Evolutionary conservation across 129 eudicot genomes (phyloP).

Genomic region (Arctium minus): DNA sequence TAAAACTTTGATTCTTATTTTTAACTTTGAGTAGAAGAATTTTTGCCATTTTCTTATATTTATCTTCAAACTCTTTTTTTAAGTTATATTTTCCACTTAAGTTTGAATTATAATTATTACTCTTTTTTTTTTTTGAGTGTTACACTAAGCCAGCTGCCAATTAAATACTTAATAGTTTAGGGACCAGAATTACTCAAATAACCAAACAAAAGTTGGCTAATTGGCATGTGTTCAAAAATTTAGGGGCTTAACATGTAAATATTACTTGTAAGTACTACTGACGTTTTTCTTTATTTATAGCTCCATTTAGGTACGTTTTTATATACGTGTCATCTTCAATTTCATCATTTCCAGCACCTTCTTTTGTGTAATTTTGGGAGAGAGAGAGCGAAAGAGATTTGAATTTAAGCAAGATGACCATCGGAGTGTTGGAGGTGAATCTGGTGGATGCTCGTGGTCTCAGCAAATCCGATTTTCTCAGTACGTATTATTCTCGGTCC

Average conservation of each 20-base stretch:
- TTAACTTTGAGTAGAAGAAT: background rate
- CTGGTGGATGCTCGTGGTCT: conserved; percentile 61
- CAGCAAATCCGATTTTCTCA: conserved; percentile 43
- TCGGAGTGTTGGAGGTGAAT: conserved; percentile 66
- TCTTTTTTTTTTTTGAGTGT: too few relatives aligned
- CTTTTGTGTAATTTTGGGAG: background rate
- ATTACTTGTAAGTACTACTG: background rate
- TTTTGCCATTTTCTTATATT: background rate
- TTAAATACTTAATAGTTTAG: background rate
- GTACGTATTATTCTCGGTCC: conserved; percentile 28
- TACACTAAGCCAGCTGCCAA: background rate
- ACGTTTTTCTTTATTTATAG: background rate
- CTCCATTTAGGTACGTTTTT: conserved; percentile 1
- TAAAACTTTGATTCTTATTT: background rate
- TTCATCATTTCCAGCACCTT: background rate
- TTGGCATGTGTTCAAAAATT: background rate
- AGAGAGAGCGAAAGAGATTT: background rate
- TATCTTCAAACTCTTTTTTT: background rate
- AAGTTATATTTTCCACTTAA: too few relatives aligned
- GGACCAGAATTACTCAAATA: background rate
- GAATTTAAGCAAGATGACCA: conserved; percentile 35
- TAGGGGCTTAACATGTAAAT: conserved; percentile 7
- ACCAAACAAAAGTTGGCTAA: background rate
- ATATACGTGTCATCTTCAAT: conserved; percentile 13
- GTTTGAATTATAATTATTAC: too few relatives aligned